Conservation (phyloP, 805 yeast species). For the Brettanomyces nanus region DNA sequence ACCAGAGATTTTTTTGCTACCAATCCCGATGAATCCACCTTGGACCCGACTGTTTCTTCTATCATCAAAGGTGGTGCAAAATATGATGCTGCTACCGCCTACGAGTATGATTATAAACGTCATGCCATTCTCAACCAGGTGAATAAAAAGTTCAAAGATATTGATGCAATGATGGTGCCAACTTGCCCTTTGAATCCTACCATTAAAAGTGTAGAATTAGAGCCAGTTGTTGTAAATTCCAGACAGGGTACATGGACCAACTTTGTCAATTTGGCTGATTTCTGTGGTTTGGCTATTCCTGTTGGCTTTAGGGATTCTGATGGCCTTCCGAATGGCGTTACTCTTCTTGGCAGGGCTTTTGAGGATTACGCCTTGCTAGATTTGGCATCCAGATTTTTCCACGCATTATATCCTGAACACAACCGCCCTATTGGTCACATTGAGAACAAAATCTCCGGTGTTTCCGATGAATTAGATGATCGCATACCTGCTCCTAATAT, state of each 20-base stretch:
- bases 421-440: slow-evolving; percentile 51
- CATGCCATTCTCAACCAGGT: slow-evolving; percentile 68
- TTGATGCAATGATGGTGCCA: slow-evolving; percentile 82
- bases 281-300: slow-evolving; percentile 88
- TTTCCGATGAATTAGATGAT: slow-evolving; percentile 36
- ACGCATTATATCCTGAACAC: slow-evolving; percentile 32
- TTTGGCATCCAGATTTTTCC: slow-evolving; percentile 65
- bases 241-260: slow-evolving; percentile 98
- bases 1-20: slow-evolving; percentile 61
- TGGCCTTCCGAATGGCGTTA: slow-evolving; percentile 86
- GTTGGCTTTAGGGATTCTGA: slow-evolving; percentile 73
- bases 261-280: slow-evolving; percentile 89
- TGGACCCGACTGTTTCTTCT: slow-evolving; percentile 76
- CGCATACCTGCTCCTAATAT: slow-evolving; percentile 37
- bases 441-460: slow-evolving; percentile 16
- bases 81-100: slow-evolving; percentile 75
- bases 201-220: slow-evolving; percentile 58
- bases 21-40: slow-evolving; percentile 57
- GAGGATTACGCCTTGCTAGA: slow-evolving; percentile 86
- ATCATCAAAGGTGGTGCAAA: slow-evolving; percentile 75
- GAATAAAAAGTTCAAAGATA: slow-evolving; percentile 39
- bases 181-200: slow-evolving; percentile 92
- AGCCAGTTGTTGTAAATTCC: slow-evolving; percentile 80
- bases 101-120: slow-evolving; percentile 80
- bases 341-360: slow-evolving; percentile 72